These are phyloP conservation scores for Komagataella kurtzmanii DNA, from an alignment of 805 yeast genomes.

Conservation along the genomic window DNA sequence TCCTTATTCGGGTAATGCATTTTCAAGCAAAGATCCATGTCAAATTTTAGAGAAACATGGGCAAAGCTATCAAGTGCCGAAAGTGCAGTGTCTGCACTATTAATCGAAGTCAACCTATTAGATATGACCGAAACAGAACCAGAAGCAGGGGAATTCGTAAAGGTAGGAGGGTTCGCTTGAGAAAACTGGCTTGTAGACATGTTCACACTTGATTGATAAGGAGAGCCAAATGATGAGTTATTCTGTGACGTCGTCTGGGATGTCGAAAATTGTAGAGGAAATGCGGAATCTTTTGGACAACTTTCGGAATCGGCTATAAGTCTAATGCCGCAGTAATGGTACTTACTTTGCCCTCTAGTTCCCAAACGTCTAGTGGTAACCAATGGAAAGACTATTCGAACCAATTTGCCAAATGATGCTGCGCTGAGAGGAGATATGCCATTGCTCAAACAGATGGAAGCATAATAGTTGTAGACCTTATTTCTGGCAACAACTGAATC, in stretches of 20 bases:
- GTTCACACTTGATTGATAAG: neutral
- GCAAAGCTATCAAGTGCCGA: neutral
- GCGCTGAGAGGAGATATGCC: conserved; percentile 51
- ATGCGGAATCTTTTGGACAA: neutral
- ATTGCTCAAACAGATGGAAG: conserved; percentile 37
- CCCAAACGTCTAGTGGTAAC: conserved; percentile 72
- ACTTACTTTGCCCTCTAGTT: conserved; percentile 67
- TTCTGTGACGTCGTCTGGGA: neutral
- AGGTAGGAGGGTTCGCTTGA: neutral
- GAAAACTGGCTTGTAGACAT: neutral
- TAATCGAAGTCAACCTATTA: neutral
- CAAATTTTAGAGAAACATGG: conserved; percentile 2
- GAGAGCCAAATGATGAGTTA: neutral
- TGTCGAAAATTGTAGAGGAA: neutral
- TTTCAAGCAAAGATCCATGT: neutral
- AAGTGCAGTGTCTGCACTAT: neutral
- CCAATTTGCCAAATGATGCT: conserved; percentile 69
- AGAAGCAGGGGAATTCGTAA: neutral
- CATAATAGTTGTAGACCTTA: conserved; percentile 55
- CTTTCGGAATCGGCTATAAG: conserved; percentile 21
- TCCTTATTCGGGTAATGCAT: neutral
- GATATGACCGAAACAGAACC: neutral
- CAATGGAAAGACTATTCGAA: conserved; percentile 49
- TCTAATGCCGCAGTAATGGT: conserved; percentile 74
- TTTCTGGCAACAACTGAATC: conserved; percentile 51